Evolutionary conservation across 306 rosid genomes (phyloP).

Genomic region (Medicago lupulina): DNA sequence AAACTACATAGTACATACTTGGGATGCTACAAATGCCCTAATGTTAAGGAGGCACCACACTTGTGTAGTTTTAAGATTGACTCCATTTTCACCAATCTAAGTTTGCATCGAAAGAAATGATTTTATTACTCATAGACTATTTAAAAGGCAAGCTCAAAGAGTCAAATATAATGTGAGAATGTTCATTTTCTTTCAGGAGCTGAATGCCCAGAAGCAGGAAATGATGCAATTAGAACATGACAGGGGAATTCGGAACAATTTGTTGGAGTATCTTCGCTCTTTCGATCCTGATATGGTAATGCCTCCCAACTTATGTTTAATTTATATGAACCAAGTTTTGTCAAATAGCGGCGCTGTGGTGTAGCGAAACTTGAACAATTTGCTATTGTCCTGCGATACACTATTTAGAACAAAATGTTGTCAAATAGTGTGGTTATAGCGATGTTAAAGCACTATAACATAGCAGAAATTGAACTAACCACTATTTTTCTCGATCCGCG

Average conservation of each 20-base stretch:
- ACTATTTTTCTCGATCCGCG: neutral
- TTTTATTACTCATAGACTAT: constrained; percentile 31
- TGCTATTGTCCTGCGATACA: neutral
- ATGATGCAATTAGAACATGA: constrained; percentile 65
- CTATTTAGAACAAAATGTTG: neutral
- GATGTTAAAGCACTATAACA: neutral
- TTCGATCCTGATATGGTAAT: constrained; percentile 90
- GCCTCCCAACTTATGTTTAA: constrained; percentile 12
- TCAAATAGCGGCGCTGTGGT: neutral
- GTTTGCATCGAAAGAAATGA: constrained; percentile 1
- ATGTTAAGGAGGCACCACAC: neutral
- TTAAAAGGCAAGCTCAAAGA: constrained; percentile 36
- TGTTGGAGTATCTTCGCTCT: constrained; percentile 85
- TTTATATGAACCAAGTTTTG: neutral
- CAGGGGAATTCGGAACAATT: constrained; percentile 71
- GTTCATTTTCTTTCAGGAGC: constrained; percentile 66
- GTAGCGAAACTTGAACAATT: neutral
- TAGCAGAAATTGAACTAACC: neutral
- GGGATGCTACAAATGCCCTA: neutral
- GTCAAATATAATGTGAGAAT: constrained; percentile 29
- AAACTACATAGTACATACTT: too few relatives aligned
- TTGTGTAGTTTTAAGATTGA: too few relatives aligned
- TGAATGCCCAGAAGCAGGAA: constrained; percentile 68
- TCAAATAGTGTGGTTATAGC: too few relatives aligned
- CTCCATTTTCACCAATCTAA: constrained; percentile 28